These are phyloP conservation scores for Solanum chilense DNA, from an alignment of 257 asterid species.

Conservation along the genomic window DNA sequence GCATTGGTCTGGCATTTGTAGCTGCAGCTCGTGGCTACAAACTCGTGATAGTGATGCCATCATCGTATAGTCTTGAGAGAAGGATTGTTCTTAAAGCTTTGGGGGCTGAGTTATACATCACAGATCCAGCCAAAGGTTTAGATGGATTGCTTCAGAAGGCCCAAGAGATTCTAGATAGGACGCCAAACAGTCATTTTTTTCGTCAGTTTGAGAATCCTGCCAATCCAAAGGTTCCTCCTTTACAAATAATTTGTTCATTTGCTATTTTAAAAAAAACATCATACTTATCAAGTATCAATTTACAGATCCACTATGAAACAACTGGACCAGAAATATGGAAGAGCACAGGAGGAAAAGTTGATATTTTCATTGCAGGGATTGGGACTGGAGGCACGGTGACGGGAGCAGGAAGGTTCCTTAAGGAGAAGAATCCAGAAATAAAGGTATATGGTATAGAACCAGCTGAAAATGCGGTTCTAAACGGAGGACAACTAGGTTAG, in stretches of 20 bases:
- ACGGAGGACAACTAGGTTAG: constrained; percentile 29
- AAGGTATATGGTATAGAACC: constrained; percentile 41
- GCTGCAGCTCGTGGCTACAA: constrained; percentile 35
- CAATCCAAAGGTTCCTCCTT: constrained; percentile 25
- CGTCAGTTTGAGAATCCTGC: constrained; percentile 36
- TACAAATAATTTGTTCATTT: not conserved
- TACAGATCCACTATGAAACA: constrained; percentile 35
- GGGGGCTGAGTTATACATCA: constrained; percentile 30
- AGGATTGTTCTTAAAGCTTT: constrained; percentile 31
- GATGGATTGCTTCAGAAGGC: constrained; percentile 19
- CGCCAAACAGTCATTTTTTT: constrained; percentile 22
- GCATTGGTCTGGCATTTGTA: constrained; percentile 38
- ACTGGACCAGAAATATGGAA: constrained; percentile 51
- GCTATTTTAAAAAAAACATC: not conserved
- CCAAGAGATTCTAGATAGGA: constrained; percentile 22
- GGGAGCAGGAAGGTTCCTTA: constrained; percentile 41
- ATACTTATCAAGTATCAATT: not conserved
- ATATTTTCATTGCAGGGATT: constrained; percentile 29
- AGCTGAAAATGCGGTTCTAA: constrained; percentile 29
- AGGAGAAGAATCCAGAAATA: constrained; percentile 17
- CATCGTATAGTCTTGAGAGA: constrained; percentile 26
- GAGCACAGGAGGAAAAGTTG: constrained; percentile 22
- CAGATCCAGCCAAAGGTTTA: constrained; percentile 21
- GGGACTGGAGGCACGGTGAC: constrained; percentile 48
- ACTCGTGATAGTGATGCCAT: constrained; percentile 32